Base-by-base conservation (phyloP, 345 rosid species). In the Bruguiera sexangula region DNA sequence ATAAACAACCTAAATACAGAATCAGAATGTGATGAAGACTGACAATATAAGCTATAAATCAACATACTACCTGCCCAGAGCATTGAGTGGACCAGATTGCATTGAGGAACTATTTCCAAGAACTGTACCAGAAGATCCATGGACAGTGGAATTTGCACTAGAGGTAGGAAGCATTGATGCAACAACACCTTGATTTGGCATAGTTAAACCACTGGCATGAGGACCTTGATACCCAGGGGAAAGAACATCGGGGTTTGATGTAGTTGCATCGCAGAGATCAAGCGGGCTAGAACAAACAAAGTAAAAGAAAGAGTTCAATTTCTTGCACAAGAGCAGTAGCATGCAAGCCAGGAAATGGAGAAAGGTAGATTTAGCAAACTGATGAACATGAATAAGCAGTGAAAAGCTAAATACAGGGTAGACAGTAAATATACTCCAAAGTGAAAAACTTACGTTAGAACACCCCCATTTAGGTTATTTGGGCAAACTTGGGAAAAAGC, bases 401-500 rank as follows among this genome's bases (percentile, higher is more conserved):
- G 19, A 50, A 24, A 60, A 69, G 55, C 53, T 29, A 21, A 61
- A 21, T 4, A 67, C 60, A 58, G 56, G 15, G 29, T 31, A 70
- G 56, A 68, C 62, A 24, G 39, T 43, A 46, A 69, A 62, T 5
- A 74, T 20, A 66, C 43, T 70, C 53, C 60, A 20, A 62, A 64
- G 68, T 51, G 43, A 36, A 78, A 64, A 60, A 80, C 98, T 88
- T 87, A 96, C 99, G 89, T 88, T 70, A 87, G 81, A 62, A 80
- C 34, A 62, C 78, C 75, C 69, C 98, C 98, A 81, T 84, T 90
- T 56, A 78, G 83, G 83, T 88, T 87, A 84, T 84, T 93, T 8
- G 93, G 97, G 79, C 82, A 87, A 76, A 79, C 90, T 90, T 88
- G 97, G 75, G 92, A 84, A 61, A 95, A 89, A 72, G 99, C 90